A percentile compares a stretch with the other conserved stretches of the same genome.
phyloP scores from a whole-genome alignment of 2,329 filamentous ascomycete genomes.

The Fusarium sp. region DNA sequence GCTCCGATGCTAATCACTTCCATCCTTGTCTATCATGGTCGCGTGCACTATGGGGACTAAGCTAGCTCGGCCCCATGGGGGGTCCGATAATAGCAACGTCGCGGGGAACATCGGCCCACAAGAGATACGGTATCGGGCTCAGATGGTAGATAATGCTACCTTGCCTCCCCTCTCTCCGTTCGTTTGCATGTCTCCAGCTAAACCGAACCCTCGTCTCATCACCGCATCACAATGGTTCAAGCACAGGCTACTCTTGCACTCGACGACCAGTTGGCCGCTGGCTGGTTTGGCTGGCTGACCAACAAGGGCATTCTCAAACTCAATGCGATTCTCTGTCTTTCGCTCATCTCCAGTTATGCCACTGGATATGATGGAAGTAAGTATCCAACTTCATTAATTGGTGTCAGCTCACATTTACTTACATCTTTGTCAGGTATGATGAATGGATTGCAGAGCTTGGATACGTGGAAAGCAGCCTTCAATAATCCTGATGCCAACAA shows the following conservation, averaged over 20 bases:
- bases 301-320: constrained; percentile 18
- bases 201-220: not conserved
- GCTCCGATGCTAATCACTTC: constrained; percentile 45
- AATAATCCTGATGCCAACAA: constrained; percentile 1
- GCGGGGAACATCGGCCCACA: constrained; percentile 21
- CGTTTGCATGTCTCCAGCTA: not conserved
- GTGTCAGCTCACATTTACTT: not conserved
- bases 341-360: constrained; percentile 14
- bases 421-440: not conserved
- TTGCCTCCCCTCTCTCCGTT: not conserved
- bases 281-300: constrained; percentile 11
- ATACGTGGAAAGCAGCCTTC: constrained; percentile 11
- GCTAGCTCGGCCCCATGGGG: constrained; percentile 12
- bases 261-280: constrained; percentile 13
- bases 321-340: constrained; percentile 13
- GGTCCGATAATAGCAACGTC: constrained; percentile 1
- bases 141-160: constrained; percentile 15
- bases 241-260: constrained; percentile 15
- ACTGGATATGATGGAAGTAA: constrained; percentile 16
- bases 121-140: not conserved
- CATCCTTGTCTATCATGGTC: constrained; percentile 1
- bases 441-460: constrained; percentile 10
- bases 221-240: constrained; percentile 3
- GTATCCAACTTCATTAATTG: fast-evolving
- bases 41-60: constrained; percentile 9